phyloP scores from a whole-genome alignment of 805 yeast species.

The Wickerhamomyces bovis region DNA sequence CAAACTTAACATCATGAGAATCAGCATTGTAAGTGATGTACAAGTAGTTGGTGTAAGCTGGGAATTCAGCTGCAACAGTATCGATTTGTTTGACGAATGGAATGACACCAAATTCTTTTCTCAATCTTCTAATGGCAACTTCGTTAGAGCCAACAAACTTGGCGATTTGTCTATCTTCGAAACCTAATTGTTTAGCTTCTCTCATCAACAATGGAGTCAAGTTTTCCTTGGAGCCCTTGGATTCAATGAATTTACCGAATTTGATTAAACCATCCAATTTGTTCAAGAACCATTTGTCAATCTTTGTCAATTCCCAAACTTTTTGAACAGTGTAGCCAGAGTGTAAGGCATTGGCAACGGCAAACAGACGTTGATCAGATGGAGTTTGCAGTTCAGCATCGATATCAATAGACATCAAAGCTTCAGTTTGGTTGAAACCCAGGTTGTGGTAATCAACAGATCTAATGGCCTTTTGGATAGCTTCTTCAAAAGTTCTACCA shows the following conservation, averaged over 20 bases:
- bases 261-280: constrained; percentile 71
- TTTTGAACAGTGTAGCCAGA: constrained; percentile 87
- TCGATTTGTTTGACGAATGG: constrained; percentile 97
- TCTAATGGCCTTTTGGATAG: constrained; percentile 95
- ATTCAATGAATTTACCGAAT: constrained; percentile 58
- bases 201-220: constrained; percentile 59
- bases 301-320: constrained; percentile 85
- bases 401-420: constrained; percentile 85
- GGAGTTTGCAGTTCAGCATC: constrained; percentile 94
- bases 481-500: constrained; percentile 96
- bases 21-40: constrained; percentile 94
- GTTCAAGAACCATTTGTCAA: constrained; percentile 94
- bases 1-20: constrained; percentile 76
- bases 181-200: constrained; percentile 94
- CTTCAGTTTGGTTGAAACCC: constrained; percentile 73
- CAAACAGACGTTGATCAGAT: constrained; percentile 94
- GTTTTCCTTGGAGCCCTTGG: constrained; percentile 46
- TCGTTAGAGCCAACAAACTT: constrained; percentile 83
- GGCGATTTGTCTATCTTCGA: constrained; percentile 95
- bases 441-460: constrained; percentile 93
- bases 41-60: constrained; percentile 90
- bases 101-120: constrained; percentile 78
- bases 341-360: constrained; percentile 89
- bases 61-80: constrained; percentile 99
- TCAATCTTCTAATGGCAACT: constrained; percentile 82